Conservation (phyloP, 2,329 filamentous ascomycete genomes). For the Fusarium buxicola region DNA sequence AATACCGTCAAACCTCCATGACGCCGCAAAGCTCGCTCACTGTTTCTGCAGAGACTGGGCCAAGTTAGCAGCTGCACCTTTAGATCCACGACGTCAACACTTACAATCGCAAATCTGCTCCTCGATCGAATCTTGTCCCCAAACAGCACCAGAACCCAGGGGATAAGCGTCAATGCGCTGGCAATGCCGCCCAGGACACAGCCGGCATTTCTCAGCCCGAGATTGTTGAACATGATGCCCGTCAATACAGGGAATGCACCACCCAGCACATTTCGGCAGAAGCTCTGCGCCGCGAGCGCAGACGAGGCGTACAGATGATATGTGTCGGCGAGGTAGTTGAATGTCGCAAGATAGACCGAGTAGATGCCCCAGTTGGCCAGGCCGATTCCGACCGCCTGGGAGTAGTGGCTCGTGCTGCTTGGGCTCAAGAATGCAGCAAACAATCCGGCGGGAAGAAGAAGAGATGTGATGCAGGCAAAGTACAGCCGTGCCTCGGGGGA, state of each 20-base stretch:
- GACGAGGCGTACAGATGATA: conserved; percentile 89
- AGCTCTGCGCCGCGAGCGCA: conserved; percentile 86
- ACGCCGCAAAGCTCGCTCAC: background rate
- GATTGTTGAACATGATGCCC: conserved; percentile 74
- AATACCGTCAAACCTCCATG: background rate
- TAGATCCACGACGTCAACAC: conserved; percentile 26
- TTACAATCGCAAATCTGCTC: conserved; percentile 79
- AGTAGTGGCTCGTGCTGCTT: conserved; percentile 41
- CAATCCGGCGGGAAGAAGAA: conserved; percentile 81
- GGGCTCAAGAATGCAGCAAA: conserved; percentile 61
- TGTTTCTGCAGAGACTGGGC: conserved; percentile 39
- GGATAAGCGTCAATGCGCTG: conserved; percentile 77
- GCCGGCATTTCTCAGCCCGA: conserved; percentile 78
- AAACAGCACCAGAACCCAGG: conserved; percentile 85
- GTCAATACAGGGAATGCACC: conserved; percentile 86
- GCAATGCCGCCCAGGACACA: conserved; percentile 82
- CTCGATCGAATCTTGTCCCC: conserved; percentile 79
- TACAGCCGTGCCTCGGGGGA: conserved; percentile 84
- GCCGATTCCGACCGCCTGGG: conserved; percentile 68
- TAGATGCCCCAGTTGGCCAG: conserved; percentile 89
- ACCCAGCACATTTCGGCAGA: conserved; percentile 85
- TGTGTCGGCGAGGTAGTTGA: conserved; percentile 92
- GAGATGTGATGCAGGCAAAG: conserved; percentile 81
- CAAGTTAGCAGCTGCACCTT: conserved; percentile 1
- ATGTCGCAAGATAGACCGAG: conserved; percentile 86